Percentiles rank a stretch among this genome's conserved stretches.
These are phyloP conservation scores for Alternaria angustiovoidea DNA, from an alignment of 2,329 filamentous ascomycete species.

Conservation along the genomic window DNA sequence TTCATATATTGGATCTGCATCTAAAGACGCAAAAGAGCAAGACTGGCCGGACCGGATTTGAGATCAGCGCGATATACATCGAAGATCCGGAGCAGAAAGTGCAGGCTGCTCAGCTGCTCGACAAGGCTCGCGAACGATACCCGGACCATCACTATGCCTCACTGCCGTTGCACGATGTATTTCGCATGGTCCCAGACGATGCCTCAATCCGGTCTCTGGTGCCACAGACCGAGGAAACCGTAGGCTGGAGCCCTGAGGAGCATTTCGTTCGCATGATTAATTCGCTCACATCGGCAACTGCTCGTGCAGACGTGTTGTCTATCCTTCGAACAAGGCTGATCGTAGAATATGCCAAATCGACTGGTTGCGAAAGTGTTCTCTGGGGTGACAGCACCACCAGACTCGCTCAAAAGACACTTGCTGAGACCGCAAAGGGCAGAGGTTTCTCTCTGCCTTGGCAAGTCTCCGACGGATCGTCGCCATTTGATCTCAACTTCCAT, in stretches of 20 bases:
- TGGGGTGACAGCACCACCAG: slow-evolving; percentile 88
- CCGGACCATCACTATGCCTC: slow-evolving; percentile 70
- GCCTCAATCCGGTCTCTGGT: slow-evolving; percentile 32
- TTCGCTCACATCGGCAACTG: slow-evolving; percentile 75
- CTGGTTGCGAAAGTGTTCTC: slow-evolving; percentile 73
- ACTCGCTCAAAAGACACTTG: slow-evolving; percentile 83
- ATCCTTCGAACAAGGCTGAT: slow-evolving; percentile 78
- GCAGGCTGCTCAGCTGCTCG: slow-evolving; percentile 20
- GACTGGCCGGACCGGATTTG: slow-evolving; percentile 72
- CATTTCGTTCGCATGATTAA: slow-evolving; percentile 63
- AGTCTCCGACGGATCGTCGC: slow-evolving; percentile 75
- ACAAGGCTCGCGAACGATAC: slow-evolving; percentile 65
- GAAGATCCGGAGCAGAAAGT: slow-evolving; percentile 45
- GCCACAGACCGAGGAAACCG: slow-evolving; percentile 5
- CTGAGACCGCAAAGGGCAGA: slow-evolving; percentile 89
- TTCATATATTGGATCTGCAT: slow-evolving; percentile 78
- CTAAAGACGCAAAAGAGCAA: slow-evolving; percentile 70
- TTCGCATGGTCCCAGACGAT: slow-evolving; percentile 33
- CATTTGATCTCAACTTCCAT: slow-evolving; percentile 68
- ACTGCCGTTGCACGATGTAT: slow-evolving; percentile 69
- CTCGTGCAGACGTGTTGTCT: slow-evolving; percentile 74
- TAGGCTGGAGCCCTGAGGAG: slow-evolving; percentile 17
- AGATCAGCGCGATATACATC: slow-evolving; percentile 65
- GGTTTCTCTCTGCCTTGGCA: slow-evolving; percentile 85
- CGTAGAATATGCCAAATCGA: slow-evolving; percentile 58